Conservation (phyloP, 352 stramenopile species). For the Phytophthora citrophthora region DNA sequence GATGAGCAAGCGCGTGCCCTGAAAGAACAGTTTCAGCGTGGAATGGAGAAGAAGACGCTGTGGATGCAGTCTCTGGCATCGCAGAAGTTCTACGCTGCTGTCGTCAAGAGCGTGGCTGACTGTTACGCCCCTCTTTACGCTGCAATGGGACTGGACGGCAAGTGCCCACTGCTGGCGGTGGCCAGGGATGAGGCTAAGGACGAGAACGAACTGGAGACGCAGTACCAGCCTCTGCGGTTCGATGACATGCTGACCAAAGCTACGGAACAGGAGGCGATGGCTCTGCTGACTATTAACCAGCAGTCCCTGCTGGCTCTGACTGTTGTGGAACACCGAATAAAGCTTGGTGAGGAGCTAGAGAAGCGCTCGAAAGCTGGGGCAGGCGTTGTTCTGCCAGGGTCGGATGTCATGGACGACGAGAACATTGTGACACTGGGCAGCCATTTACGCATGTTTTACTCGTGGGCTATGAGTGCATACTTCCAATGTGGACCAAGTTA, state of each 20-base stretch:
- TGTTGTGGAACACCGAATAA: constrained; percentile 58
- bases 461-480: constrained; percentile 64
- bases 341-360: constrained; percentile 43
- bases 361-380: constrained; percentile 26
- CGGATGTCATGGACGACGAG: constrained; percentile 46
- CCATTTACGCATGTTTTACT: constrained; percentile 74
- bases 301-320: constrained; percentile 46
- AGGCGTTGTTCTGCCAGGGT: constrained; percentile 28
- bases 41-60: constrained; percentile 68
- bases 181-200: constrained; percentile 21
- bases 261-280: constrained; percentile 69
- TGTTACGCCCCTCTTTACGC: constrained; percentile 71
- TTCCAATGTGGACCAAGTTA: constrained; percentile 21
- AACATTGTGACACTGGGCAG: constrained; percentile 41
- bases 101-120: constrained; percentile 62
- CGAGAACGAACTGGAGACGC: constrained; percentile 37
- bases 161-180: constrained; percentile 34
- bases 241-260: constrained; percentile 63
- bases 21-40: constrained; percentile 52
- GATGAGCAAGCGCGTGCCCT: constrained; percentile 34
- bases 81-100: constrained; percentile 36
- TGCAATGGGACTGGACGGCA: constrained; percentile 26
- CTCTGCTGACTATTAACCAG: constrained; percentile 50
- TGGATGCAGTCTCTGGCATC: constrained; percentile 64
- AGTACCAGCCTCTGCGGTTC: constrained; percentile 63